phyloP scores from a whole-genome alignment of 371 early-diverging fungal genomes.

The Chytridium lagenaria region DNA sequence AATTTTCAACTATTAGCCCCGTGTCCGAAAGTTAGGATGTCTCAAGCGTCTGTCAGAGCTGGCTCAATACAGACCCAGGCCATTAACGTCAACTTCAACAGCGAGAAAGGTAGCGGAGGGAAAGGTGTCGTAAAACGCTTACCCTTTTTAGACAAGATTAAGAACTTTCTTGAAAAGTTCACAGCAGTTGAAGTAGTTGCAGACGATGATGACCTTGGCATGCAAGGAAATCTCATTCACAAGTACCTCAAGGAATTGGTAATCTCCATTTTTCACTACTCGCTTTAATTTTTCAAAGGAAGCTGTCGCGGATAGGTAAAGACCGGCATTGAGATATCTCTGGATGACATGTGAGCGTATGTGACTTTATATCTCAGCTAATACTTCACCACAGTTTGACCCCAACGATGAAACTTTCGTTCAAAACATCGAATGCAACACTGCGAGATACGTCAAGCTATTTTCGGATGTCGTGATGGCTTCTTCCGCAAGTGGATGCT shows the following conservation, averaged over 20 bases:
- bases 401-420: conserved; percentile 38
- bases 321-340: conserved; percentile 33
- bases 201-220: neutral
- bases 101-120: conserved; percentile 42
- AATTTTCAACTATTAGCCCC: no score
- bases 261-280: neutral
- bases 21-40: no score
- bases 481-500: conserved; percentile 69
- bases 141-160: conserved; percentile 35
- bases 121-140: neutral
- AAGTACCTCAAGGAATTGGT: conserved; percentile 47
- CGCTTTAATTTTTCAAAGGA: no score
- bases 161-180: conserved; percentile 42
- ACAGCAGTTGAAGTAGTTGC: neutral
- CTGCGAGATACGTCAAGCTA: conserved; percentile 83
- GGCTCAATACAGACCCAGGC: conserved; percentile 7
- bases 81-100: conserved; percentile 44
- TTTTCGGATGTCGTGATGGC: conserved; percentile 73
- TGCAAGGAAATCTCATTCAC: conserved; percentile 1
- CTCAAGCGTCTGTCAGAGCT: no score
- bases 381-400: conserved; percentile 32
- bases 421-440: conserved; percentile 76
- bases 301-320: no score
- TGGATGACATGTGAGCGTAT: conserved; percentile 50
- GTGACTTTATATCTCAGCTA: neutral